A percentile compares a stretch with the other conserved stretches of the same genome.
These are phyloP conservation scores for Nosema bombycis DNA, from an alignment of 371 early-diverging fungal genomes.

Conservation along the genomic window DNA sequence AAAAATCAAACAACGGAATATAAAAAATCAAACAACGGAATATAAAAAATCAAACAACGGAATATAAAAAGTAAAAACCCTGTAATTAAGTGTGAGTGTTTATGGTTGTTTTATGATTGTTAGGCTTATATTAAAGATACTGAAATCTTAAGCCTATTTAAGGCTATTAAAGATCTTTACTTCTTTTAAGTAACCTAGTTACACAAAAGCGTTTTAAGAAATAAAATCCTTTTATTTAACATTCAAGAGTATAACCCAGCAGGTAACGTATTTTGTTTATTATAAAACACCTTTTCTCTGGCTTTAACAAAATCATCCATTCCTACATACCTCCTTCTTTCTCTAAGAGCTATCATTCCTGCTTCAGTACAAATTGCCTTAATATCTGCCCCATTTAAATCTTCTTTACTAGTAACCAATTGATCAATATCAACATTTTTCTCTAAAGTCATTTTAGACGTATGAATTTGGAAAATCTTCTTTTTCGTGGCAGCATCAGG, in stretches of 20 bases:
- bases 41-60: too few species aligned
- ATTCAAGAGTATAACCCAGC: constrained; percentile 64
- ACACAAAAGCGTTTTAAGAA: too few species aligned
- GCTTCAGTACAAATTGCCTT: constrained; percentile 99
- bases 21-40: too few species aligned
- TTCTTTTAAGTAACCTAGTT: too few species aligned
- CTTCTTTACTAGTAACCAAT: constrained; percentile 94
- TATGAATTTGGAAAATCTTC: constrained; percentile 95
- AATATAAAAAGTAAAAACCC: too few species aligned
- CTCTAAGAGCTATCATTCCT: constrained; percentile 91
- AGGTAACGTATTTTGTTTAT: constrained; percentile 76
- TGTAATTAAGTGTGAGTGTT: too few species aligned
- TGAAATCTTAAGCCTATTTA: too few species aligned
- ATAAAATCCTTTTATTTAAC: too few species aligned
- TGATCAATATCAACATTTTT: constrained; percentile 93
- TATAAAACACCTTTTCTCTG: constrained; percentile 91
- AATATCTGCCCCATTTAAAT: constrained; percentile 96
- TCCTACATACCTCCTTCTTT: constrained; percentile 93
- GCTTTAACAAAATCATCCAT: constrained; percentile 95
- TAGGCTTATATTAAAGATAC: too few species aligned
- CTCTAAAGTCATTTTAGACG: constrained; percentile 88
- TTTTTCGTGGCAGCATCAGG: constrained; percentile 96
- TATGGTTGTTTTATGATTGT: too few species aligned
- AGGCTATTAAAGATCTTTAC: too few species aligned
- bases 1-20: too few species aligned